These are phyloP conservation scores for Suillus sp. DNA, from an alignment of 768 basidiomycete genomes.

Conservation along the genomic window DNA sequence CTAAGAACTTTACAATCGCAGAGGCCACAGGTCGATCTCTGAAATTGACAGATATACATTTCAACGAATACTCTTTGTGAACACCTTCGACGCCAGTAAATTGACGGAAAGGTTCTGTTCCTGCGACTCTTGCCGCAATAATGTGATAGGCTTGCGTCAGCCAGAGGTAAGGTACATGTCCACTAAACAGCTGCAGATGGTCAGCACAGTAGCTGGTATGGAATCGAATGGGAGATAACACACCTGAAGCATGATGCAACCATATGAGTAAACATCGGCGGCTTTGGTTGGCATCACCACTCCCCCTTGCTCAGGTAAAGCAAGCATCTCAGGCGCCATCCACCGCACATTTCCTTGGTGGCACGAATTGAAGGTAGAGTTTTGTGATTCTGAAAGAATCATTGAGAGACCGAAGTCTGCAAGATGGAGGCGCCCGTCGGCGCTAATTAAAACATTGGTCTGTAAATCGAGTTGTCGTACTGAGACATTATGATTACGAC, in stretches of 20 bases:
- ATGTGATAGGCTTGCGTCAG: conserved; percentile 22
- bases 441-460: conserved; percentile 41
- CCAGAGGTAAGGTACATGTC: conserved; percentile 27
- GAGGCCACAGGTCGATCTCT: conserved; percentile 1
- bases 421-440: conserved; percentile 32
- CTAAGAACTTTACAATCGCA: not conserved
- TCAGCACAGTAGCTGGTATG: not conserved
- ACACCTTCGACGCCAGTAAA: not conserved
- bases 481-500: not conserved
- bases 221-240: conserved; percentile 31
- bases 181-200: conserved; percentile 22
- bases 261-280: conserved; percentile 43
- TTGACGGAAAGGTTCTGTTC: not conserved
- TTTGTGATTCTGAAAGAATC: conserved; percentile 37
- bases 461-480: conserved; percentile 15
- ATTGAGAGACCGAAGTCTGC: conserved; percentile 44
- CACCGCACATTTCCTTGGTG: conserved; percentile 38
- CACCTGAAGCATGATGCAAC: conserved; percentile 36
- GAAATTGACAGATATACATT: not conserved
- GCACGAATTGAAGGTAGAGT: conserved; percentile 34
- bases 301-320: conserved; percentile 16
- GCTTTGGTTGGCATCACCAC: conserved; percentile 21
- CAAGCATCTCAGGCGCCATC: conserved; percentile 41
- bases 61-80: not conserved
- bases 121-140: conserved; percentile 9